phyloP scores from a whole-genome alignment of 2,329 filamentous ascomycete species.

The Beauveria sp. region DNA sequence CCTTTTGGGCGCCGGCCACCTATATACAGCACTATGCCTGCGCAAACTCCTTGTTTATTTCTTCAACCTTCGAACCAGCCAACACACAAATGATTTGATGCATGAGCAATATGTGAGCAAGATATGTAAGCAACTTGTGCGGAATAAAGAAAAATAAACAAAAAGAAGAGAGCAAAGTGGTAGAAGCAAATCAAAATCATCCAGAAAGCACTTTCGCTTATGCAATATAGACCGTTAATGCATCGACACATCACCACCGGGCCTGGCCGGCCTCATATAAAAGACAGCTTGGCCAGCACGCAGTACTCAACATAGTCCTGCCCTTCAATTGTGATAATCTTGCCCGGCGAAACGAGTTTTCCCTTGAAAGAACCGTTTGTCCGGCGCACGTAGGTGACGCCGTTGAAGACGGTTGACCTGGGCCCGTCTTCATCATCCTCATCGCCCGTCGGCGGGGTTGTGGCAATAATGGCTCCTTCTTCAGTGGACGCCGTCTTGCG shows the following conservation, averaged over 20 bases:
- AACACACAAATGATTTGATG: not conserved
- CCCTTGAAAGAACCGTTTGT: slow-evolving; percentile 4
- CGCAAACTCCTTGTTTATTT: not conserved
- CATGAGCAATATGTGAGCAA: not conserved
- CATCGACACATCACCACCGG: not conserved
- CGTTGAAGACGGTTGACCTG: not conserved
- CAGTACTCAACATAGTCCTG: slow-evolving; percentile 12
- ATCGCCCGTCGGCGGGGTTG: not conserved
- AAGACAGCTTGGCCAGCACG: slow-evolving; percentile 8
- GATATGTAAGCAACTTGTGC: not conserved
- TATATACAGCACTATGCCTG: slow-evolving; percentile 1
- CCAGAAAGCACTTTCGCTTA: slow-evolving; percentile 5
- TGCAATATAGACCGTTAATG: slow-evolving; percentile 6
- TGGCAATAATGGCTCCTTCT: not conserved
- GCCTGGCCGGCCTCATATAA: not conserved
- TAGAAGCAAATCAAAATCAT: not conserved
- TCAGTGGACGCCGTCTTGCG: not conserved
- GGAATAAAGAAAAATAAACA: not conserved
- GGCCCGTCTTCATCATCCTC: slow-evolving; percentile 2
- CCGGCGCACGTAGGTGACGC: slow-evolving; percentile 6
- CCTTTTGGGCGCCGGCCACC: not conserved
- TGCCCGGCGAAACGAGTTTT: slow-evolving; percentile 10
- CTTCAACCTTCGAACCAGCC: not conserved
- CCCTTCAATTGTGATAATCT: slow-evolving; percentile 10
- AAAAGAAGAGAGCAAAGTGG: not conserved